phyloP scores from a whole-genome alignment of 768 basidiomycete species.

The Xerocomellus amylosporus region DNA sequence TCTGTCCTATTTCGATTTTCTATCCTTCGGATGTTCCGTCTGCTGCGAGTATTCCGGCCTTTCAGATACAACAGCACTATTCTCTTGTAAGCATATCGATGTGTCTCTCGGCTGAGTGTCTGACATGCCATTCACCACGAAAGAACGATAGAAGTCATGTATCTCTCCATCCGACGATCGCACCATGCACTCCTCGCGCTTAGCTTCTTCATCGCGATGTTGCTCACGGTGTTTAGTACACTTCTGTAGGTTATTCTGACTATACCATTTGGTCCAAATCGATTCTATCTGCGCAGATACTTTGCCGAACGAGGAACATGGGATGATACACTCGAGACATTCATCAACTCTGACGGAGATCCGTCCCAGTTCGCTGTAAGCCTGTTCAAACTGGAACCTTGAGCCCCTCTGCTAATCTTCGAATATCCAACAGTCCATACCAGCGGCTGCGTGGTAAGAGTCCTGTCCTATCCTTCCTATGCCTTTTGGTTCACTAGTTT shows the following conservation, averaged over 20 bases:
- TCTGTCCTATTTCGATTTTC: constrained; percentile 88
- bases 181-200: constrained; percentile 86
- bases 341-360: constrained; percentile 83
- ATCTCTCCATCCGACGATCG: constrained; percentile 78
- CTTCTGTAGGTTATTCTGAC: constrained; percentile 51
- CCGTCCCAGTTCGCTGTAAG: constrained; percentile 73
- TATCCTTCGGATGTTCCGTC: constrained; percentile 84
- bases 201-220: constrained; percentile 85
- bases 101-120: not conserved
- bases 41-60: constrained; percentile 84
- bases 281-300: constrained; percentile 46
- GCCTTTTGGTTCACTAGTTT: not conserved
- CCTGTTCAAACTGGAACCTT: not conserved
- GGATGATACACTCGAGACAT: constrained; percentile 76
- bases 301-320: constrained; percentile 90
- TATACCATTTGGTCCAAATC: not conserved
- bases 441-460: constrained; percentile 71
- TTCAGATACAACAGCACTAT: constrained; percentile 84
- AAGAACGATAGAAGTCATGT: constrained; percentile 92
- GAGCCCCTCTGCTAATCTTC: not conserved
- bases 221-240: constrained; percentile 84
- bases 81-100: constrained; percentile 57
- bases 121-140: not conserved
- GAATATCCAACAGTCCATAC: constrained; percentile 50
- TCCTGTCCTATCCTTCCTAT: constrained; percentile 4